Percentiles rank a stretch among this genome's conserved stretches.
Evolutionary conservation across 495 filamentous ascomycete species (phyloP).

Genomic region (Antarctomyces pellizariae): DNA sequence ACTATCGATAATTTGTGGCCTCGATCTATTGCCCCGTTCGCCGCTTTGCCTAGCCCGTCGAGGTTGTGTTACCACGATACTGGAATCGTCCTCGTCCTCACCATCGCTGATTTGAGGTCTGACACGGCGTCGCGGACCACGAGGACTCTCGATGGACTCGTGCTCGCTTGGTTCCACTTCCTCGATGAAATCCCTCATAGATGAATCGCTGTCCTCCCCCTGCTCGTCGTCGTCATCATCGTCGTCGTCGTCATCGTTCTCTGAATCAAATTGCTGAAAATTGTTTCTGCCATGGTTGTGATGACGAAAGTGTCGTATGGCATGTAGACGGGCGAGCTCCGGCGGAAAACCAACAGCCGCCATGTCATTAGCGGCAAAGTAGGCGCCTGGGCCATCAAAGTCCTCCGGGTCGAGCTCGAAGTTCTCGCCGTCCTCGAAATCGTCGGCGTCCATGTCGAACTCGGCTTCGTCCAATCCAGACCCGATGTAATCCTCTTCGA

Average conservation of each 20-base stretch:
- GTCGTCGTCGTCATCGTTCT: constrained; percentile 6
- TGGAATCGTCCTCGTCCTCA: constrained; percentile 2
- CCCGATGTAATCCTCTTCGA: constrained; percentile 2
- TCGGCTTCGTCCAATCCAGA: constrained; percentile 1
- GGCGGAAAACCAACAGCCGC: too few relatives aligned
- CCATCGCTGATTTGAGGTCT: constrained; percentile 2
- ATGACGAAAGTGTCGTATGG: constrained; percentile 3
- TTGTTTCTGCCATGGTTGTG: constrained; percentile 2
- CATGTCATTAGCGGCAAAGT: too few relatives aligned
- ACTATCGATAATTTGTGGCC: background rate
- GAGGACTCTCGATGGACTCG: constrained; percentile 1
- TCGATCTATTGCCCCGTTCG: too few relatives aligned
- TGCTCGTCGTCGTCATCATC: constrained; percentile 2
- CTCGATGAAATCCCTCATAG: constrained; percentile 1
- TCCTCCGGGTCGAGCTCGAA: too few relatives aligned
- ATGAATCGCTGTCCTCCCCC: constrained; percentile 1
- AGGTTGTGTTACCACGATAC: too few relatives aligned
- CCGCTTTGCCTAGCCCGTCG: too few relatives aligned
- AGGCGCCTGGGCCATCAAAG: too few relatives aligned
- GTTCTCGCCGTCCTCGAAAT: background rate
- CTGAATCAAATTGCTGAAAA: constrained; percentile 6
- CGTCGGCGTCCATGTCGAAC: background rate
- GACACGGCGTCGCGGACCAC: constrained; percentile 1
- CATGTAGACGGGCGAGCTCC: too few relatives aligned
- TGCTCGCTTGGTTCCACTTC: background rate